These are phyloP conservation scores for Craspedostauros australis DNA, from an alignment of 108 stramenopile genomes.

Conservation along the genomic window DNA sequence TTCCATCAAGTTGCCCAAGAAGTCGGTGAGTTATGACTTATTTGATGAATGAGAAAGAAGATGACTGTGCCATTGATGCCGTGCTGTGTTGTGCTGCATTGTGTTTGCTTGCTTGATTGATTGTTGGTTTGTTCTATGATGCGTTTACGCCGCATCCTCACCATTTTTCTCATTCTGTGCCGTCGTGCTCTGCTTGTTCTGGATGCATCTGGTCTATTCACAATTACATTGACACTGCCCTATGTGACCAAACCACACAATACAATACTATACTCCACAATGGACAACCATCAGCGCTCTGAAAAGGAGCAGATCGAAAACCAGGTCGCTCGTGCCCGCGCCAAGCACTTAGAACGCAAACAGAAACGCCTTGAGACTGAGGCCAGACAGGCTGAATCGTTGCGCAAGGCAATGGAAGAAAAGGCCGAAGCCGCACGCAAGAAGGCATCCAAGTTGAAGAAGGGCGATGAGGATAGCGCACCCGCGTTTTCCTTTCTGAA, in stretches of 20 bases:
- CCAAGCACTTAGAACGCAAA: background rate
- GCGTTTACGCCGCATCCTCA: background rate
- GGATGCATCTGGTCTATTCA: background rate
- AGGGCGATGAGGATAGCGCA: background rate
- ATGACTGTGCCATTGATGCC: background rate
- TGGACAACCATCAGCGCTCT: background rate
- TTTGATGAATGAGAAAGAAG: background rate
- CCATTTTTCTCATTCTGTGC: background rate
- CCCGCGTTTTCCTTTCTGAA: too few species aligned
- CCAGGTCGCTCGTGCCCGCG: background rate
- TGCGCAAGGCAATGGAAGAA: too few species aligned
- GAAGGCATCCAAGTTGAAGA: background rate
- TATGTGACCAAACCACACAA: background rate
- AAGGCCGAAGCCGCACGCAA: background rate
- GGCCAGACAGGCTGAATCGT: too few species aligned
- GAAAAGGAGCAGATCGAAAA: background rate
- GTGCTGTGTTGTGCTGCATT: background rate
- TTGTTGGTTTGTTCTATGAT: background rate
- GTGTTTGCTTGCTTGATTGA: background rate
- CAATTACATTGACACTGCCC: background rate
- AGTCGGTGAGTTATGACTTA: background rate
- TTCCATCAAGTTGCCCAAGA: background rate
- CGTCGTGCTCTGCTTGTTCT: background rate
- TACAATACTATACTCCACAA: background rate
- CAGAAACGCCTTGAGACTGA: slow-evolving; percentile 1